Percentiles rank a stretch among this genome's conserved stretches.
These are phyloP conservation scores for Teunomyces stri DNA, from an alignment of 805 yeast species.

Conservation along the genomic window DNA sequence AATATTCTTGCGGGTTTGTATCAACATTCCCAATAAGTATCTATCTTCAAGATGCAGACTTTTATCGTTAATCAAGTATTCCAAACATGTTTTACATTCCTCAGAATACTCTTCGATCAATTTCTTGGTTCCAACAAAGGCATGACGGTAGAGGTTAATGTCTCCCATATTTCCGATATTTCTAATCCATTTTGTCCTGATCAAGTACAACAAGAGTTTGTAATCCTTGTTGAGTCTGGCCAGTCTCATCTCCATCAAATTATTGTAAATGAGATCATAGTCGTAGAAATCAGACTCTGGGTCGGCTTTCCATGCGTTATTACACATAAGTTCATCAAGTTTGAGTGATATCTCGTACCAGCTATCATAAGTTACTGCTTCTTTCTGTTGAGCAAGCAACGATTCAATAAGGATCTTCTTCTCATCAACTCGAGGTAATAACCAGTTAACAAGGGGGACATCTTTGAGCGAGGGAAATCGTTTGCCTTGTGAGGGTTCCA, in stretches of 20 bases:
- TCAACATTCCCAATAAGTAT: constrained; percentile 70
- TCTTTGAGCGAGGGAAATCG: neutral
- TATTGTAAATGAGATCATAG: constrained; percentile 52
- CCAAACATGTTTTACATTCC: constrained; percentile 62
- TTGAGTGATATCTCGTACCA: constrained; percentile 68
- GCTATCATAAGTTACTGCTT: constrained; percentile 45
- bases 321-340: constrained; percentile 63
- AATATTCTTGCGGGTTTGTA: constrained; percentile 84
- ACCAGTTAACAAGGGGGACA: constrained; percentile 16
- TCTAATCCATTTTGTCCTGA: constrained; percentile 82
- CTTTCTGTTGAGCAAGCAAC: constrained; percentile 29
- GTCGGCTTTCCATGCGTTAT: constrained; percentile 69
- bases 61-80: constrained; percentile 36
- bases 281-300: constrained; percentile 71
- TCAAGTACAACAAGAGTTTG: constrained; percentile 61
- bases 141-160: constrained; percentile 69
- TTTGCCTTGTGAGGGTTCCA: neutral
- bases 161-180: constrained; percentile 88
- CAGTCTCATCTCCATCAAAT: constrained; percentile 53
- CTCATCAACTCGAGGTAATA: constrained; percentile 21
- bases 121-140: constrained; percentile 80
- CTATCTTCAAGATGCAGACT: constrained; percentile 57
- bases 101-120: constrained; percentile 78
- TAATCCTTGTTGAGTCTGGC: constrained; percentile 62
- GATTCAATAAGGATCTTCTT: constrained; percentile 19